Percentiles rank a stretch among this genome's conserved stretches.
These are phyloP conservation scores for Lasiosphaeria miniovina DNA, from an alignment of 495 filamentous ascomycete species.

Conservation along the genomic window DNA sequence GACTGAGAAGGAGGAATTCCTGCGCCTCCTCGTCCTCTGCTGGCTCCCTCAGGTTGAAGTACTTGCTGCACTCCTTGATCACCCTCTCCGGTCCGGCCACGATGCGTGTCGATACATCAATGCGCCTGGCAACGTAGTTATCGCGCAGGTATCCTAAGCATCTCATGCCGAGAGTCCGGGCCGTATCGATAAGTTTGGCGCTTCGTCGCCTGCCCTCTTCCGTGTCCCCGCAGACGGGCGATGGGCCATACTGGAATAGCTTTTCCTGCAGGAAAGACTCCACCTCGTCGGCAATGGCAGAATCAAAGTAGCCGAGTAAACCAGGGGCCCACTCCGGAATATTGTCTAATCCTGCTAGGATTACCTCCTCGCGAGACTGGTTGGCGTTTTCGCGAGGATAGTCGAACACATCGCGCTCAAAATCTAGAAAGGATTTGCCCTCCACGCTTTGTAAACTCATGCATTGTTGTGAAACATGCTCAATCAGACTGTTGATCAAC, in stretches of 20 bases:
- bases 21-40: conserved; percentile 30
- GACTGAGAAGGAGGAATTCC: conserved; percentile 38
- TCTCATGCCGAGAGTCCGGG: conserved; percentile 38
- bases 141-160: conserved; percentile 50
- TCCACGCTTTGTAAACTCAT: conserved; percentile 37
- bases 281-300: conserved; percentile 50
- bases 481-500: conserved; percentile 32
- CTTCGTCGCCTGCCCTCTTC: conserved; percentile 24
- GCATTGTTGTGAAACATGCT: conserved; percentile 37
- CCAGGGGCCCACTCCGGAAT: conserved; percentile 66
- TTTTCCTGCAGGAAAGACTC: conserved; percentile 54
- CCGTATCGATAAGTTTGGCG: conserved; percentile 29
- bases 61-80: conserved; percentile 40
- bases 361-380: conserved; percentile 26
- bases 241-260: conserved; percentile 47
- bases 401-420: conserved; percentile 37
- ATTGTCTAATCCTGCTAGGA: conserved; percentile 41
- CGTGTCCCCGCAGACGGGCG: conserved; percentile 27
- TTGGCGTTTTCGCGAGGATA: conserved; percentile 16
- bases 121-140: conserved; percentile 37
- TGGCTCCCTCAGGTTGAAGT: conserved; percentile 39
- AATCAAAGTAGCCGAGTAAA: conserved; percentile 61
- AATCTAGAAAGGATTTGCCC: conserved; percentile 42
- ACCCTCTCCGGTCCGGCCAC: conserved; percentile 40
- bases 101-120: conserved; percentile 40